Conservation (phyloP, 805 yeast species). For the Pichia ethanolica region DNA sequence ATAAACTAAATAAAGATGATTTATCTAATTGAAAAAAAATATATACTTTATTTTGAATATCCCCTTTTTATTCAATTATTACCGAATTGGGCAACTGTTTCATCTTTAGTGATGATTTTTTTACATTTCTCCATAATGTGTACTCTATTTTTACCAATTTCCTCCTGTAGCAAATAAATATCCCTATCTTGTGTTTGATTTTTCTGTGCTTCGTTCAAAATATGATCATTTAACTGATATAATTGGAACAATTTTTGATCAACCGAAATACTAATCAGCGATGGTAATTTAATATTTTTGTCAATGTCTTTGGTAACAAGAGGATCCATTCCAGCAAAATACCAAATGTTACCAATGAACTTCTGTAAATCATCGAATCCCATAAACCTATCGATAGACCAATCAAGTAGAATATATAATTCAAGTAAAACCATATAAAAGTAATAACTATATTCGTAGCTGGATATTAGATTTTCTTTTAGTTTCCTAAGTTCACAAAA, state of each 20-base stretch:
- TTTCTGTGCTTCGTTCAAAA: too few relatives aligned
- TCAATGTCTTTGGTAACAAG: not conserved
- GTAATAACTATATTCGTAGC: slow-evolving; percentile 6
- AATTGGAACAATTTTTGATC: not conserved
- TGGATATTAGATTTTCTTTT: not conserved
- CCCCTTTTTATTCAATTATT: too few relatives aligned
- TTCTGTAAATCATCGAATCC: slow-evolving; percentile 18
- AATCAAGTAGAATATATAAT: slow-evolving; percentile 16
- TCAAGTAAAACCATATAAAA: slow-evolving; percentile 9
- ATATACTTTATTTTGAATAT: too few relatives aligned
- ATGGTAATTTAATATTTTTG: not conserved
- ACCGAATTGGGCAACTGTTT: too few relatives aligned
- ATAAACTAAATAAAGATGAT: too few relatives aligned
- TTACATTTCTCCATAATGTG: too few relatives aligned
- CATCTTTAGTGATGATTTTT: too few relatives aligned
- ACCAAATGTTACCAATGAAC: slow-evolving; percentile 6
- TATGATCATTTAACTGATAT: not conserved
- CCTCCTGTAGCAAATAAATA: too few relatives aligned
- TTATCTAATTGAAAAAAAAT: too few relatives aligned
- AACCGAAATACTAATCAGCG: not conserved
- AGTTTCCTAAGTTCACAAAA: slow-evolving; percentile 12
- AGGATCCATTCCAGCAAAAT: slow-evolving; percentile 11
- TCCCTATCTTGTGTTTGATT: too few relatives aligned
- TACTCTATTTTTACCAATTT: too few relatives aligned
- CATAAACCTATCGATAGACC: slow-evolving; percentile 10